These are phyloP conservation scores for Herpetomonas tarakana DNA, from an alignment of 208 protist genomes.

Conservation along the genomic window DNA sequence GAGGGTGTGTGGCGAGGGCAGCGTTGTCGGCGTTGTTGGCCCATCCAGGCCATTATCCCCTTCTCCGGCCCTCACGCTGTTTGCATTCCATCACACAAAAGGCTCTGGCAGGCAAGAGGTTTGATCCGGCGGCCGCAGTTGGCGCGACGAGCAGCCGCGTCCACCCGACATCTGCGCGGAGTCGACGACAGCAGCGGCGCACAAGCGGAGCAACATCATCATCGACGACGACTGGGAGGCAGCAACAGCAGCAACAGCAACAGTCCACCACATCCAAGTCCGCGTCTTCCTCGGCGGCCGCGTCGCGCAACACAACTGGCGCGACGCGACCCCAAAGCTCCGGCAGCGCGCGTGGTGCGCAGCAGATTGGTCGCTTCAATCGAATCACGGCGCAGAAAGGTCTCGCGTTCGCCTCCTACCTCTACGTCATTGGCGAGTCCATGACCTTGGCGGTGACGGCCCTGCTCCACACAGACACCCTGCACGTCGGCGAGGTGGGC, in stretches of 20 bases:
- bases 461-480: slow-evolving; percentile 47
- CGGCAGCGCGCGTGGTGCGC: no score
- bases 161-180: not conserved
- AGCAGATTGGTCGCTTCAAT: slow-evolving; percentile 67
- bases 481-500: slow-evolving; percentile 54
- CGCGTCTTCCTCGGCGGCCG: not conserved
- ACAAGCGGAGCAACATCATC: not conserved
- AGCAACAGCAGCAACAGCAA: not conserved
- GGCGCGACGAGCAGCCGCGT: not conserved
- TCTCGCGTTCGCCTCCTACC: slow-evolving; percentile 45
- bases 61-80: no score
- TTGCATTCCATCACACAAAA: no score
- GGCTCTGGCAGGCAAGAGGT: not conserved
- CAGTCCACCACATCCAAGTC: not conserved
- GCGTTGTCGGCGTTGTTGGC: no score
- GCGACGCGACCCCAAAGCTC: no score
- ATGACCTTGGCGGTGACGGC: slow-evolving; percentile 46
- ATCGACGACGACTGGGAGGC: not conserved
- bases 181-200: not conserved
- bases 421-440: slow-evolving; percentile 72
- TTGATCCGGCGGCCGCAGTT: not conserved
- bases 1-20: no score
- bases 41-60: no score
- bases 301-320: no score
- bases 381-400: slow-evolving; percentile 46